phyloP scores from a whole-genome alignment of 257 asterid genomes.

The Vinca minor region DNA sequence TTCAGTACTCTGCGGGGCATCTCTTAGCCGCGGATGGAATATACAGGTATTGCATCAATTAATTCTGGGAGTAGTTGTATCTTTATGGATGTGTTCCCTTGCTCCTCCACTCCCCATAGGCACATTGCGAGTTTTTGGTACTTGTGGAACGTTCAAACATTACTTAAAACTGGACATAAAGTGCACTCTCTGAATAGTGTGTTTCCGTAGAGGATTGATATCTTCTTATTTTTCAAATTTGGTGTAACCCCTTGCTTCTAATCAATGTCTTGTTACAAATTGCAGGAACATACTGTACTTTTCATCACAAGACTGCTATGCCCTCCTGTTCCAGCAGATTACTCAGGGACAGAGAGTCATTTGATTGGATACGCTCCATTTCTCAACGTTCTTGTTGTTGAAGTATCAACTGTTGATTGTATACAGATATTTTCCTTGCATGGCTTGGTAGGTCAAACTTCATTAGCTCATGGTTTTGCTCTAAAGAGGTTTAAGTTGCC shows the following conservation, averaged over 20 bases:
- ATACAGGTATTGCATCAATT: slow-evolving; percentile 54
- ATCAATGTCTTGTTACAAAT: not conserved
- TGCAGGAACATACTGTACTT: slow-evolving; percentile 77
- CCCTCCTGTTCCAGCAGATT: slow-evolving; percentile 64
- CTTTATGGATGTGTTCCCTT: not conserved
- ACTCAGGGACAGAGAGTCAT: slow-evolving; percentile 73
- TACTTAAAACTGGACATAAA: not conserved
- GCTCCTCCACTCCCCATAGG: not conserved
- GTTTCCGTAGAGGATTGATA: not conserved
- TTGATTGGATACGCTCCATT: slow-evolving; percentile 76
- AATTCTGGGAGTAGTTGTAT: slow-evolving; percentile 1
- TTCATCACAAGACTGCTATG: slow-evolving; percentile 76
- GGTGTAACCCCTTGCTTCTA: not conserved
- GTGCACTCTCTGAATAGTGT: not conserved
- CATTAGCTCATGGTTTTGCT: slow-evolving; percentile 1
- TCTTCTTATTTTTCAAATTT: not conserved
- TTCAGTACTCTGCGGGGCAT: slow-evolving; percentile 84
- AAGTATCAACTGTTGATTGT: slow-evolving; percentile 68
- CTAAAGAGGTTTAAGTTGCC: not conserved
- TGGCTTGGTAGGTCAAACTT: slow-evolving; percentile 82
- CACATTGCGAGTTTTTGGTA: not conserved
- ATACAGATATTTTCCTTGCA: slow-evolving; percentile 82
- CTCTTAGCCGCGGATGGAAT: slow-evolving; percentile 95
- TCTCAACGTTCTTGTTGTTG: slow-evolving; percentile 77
- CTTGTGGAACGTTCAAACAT: not conserved